phyloP scores from a whole-genome alignment of 768 basidiomycete species.

The Clitopilus hobsonii region DNA sequence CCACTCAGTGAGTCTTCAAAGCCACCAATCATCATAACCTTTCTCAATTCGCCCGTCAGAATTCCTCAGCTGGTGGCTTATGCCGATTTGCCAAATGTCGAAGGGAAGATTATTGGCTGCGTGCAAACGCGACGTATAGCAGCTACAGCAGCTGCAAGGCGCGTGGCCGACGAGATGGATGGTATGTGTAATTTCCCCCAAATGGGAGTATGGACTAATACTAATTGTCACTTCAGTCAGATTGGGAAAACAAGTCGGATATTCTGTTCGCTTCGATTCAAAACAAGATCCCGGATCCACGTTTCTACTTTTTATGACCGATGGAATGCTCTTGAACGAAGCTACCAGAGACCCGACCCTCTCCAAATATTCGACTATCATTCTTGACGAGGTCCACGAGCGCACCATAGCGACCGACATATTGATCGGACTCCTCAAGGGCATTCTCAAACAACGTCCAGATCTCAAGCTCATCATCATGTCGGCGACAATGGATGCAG shows the following conservation, averaged over 20 bases:
- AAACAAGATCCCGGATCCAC: constrained; percentile 87
- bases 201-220: background rate
- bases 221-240: constrained; percentile 49
- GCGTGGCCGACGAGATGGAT: constrained; percentile 99
- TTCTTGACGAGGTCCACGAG: constrained; percentile 98
- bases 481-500: constrained; percentile 95
- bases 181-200: constrained; percentile 44
- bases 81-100: constrained; percentile 87
- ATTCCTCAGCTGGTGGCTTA: constrained; percentile 96
- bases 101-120: constrained; percentile 89
- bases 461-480: constrained; percentile 98
- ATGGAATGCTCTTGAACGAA: constrained; percentile 97
- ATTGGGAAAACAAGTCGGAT: constrained; percentile 93
- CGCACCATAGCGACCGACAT: constrained; percentile 97
- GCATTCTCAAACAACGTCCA: constrained; percentile 67
- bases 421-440: constrained; percentile 93
- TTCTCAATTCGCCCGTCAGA: constrained; percentile 31
- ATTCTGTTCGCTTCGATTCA: constrained; percentile 98
- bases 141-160: constrained; percentile 96
- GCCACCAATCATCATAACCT: background rate
- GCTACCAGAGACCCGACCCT: constrained; percentile 95
- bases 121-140: constrained; percentile 96
- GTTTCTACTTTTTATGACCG: constrained; percentile 99
- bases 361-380: constrained; percentile 93
- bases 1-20: constrained; percentile 73